These are phyloP conservation scores for Debaryomycetaceae sp. DNA, from an alignment of 1,139 yeast species.

Conservation along the genomic window DNA sequence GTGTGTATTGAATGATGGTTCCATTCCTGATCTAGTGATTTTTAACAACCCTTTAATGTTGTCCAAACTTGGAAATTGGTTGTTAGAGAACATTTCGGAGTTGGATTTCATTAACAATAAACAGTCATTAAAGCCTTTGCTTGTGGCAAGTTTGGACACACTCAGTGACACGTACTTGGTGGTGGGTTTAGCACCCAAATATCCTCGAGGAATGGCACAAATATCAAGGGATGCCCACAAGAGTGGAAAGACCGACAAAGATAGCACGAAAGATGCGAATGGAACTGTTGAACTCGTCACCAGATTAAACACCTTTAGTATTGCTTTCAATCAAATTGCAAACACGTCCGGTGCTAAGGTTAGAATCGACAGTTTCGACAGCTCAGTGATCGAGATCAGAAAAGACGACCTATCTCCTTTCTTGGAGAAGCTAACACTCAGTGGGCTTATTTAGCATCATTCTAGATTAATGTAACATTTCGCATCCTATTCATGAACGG, in stretches of 20 bases:
- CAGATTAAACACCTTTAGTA: slow-evolving; percentile 74
- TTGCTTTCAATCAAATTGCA: slow-evolving; percentile 87
- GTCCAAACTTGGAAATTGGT: slow-evolving; percentile 84
- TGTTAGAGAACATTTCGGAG: slow-evolving; percentile 85
- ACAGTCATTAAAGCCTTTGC: slow-evolving; percentile 70
- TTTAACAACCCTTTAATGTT: slow-evolving; percentile 86
- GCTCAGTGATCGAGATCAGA: slow-evolving; percentile 85
- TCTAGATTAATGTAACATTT: neutral
- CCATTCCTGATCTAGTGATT: slow-evolving; percentile 69
- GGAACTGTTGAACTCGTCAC: slow-evolving; percentile 26
- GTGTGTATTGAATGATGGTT: slow-evolving; percentile 81
- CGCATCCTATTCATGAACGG: neutral
- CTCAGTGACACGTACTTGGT: slow-evolving; percentile 78
- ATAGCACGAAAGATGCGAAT: slow-evolving; percentile 6
- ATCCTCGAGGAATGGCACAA: slow-evolving; percentile 58
- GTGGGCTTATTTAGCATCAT: slow-evolving; percentile 30
- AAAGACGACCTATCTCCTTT: slow-evolving; percentile 87
- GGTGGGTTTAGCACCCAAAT: slow-evolving; percentile 84
- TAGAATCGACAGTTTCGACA: slow-evolving; percentile 89
- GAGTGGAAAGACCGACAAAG: slow-evolving; percentile 8
- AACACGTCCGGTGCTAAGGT: slow-evolving; percentile 81
- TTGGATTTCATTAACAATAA: slow-evolving; percentile 46
- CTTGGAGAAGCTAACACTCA: slow-evolving; percentile 64
- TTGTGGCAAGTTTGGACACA: slow-evolving; percentile 80
- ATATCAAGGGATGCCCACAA: slow-evolving; percentile 41